These are phyloP conservation scores for Mrakiaceae sp. DNA, from an alignment of 1,284 basidiomycete genomes.

Conservation along the genomic window DNA sequence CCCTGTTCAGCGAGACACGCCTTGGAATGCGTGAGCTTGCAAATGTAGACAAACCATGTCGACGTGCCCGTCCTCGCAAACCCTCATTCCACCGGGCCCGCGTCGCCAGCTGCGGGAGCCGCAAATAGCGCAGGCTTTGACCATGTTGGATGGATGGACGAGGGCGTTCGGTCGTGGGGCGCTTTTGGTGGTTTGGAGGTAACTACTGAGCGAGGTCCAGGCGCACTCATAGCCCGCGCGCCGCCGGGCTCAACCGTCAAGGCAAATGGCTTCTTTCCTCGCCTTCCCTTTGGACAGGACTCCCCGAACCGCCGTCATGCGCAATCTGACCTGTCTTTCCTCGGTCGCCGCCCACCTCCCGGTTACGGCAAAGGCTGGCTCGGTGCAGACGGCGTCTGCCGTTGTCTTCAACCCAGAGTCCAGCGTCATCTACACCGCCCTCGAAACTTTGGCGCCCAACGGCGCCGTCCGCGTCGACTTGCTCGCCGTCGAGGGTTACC, in stretches of 20 bases:
- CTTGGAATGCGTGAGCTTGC: background rate
- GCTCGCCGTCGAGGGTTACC: constrained; percentile 40
- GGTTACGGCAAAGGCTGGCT: background rate
- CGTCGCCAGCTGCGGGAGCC: constrained; percentile 5
- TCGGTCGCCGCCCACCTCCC: constrained; percentile 6
- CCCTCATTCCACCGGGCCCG: constrained; percentile 5
- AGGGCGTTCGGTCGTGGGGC: too few relatives aligned
- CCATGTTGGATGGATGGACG: background rate
- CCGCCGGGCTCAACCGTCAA: too few relatives aligned
- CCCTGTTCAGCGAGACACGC: background rate
- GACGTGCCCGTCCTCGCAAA: constrained; percentile 18
- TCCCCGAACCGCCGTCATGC: background rate
- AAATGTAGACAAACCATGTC: constrained; percentile 8
- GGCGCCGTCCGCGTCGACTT: constrained; percentile 50
- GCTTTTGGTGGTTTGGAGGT: too few relatives aligned
- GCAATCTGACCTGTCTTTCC: constrained; percentile 12
- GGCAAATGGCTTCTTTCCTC: too few relatives aligned
- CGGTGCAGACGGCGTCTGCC: constrained; percentile 20
- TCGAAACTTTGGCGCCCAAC: constrained; percentile 43
- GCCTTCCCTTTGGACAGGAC: too few relatives aligned
- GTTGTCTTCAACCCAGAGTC: constrained; percentile 59
- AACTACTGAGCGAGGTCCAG: too few relatives aligned
- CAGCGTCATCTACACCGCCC: constrained; percentile 45
- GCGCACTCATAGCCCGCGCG: too few relatives aligned
- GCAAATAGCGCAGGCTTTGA: constrained; percentile 4